Percentiles rank a stretch among this genome's conserved stretches.
phyloP scores from a whole-genome alignment of 139 green algal species.

The Chloropicon primus region DNA sequence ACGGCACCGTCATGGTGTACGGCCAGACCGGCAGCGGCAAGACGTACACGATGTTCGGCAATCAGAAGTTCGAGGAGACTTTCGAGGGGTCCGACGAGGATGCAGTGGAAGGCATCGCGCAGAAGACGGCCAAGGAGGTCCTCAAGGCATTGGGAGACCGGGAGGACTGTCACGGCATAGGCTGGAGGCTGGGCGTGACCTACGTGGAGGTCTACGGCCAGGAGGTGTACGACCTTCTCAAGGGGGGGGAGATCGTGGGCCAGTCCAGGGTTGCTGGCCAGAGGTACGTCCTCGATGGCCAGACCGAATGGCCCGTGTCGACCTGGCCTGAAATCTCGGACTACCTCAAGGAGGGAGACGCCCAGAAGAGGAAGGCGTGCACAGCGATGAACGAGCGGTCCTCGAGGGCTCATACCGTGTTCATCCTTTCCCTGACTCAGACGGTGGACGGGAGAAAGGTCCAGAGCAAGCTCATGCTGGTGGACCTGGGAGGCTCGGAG shows the following conservation, averaged over 20 bases:
- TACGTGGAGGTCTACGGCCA: conserved; percentile 19
- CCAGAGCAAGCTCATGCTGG: conserved; percentile 7
- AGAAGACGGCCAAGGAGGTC: conserved; percentile 10
- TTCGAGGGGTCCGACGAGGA: not conserved
- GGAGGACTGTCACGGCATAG: not conserved
- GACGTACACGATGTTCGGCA: conserved; percentile 19
- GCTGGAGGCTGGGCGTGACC: not conserved
- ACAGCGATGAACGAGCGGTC: conserved; percentile 19
- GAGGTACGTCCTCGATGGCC: conserved; percentile 16
- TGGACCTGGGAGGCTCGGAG: conserved; percentile 14
- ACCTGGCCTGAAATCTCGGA: not conserved
- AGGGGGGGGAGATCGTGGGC: not conserved
- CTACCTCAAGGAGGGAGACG: conserved; percentile 9
- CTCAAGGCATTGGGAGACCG: not conserved
- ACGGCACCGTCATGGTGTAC: conserved; percentile 7
- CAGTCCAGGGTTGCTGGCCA: conserved; percentile 14
- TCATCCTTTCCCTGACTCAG: conserved; percentile 11
- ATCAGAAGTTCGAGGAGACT: not conserved
- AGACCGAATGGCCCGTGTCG: not conserved
- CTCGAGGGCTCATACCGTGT: conserved; percentile 10
- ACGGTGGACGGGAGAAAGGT: not conserved
- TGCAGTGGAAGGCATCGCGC: conserved; percentile 5
- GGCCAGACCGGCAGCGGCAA: conserved; percentile 11
- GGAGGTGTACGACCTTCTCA: conserved; percentile 9
- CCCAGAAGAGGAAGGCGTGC: conserved; percentile 12